phyloP scores from a whole-genome alignment of 1,284 basidiomycete genomes.

The Apiotrichum mycotoxinovorans region DNA sequence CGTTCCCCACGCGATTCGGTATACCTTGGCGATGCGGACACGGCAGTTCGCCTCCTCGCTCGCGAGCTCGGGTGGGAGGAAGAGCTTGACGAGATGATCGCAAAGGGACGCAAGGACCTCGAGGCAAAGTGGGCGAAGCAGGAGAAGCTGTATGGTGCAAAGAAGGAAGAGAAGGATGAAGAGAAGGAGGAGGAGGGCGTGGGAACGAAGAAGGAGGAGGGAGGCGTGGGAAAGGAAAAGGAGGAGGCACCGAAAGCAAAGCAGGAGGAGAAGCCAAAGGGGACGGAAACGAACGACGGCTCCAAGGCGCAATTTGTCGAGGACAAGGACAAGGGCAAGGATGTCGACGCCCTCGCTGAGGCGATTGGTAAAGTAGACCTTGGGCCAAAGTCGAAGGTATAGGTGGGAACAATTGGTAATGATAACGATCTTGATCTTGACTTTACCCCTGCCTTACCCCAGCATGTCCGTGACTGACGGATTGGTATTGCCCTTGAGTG shows the following conservation, averaged over 20 bases:
- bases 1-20: constrained; percentile 39
- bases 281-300: too few relatives aligned
- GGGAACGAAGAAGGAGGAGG: not conserved
- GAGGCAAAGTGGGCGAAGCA: constrained; percentile 29
- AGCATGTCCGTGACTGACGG: too few relatives aligned
- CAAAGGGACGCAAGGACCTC: constrained; percentile 27
- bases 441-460: too few relatives aligned
- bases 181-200: constrained; percentile 3
- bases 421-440: not conserved
- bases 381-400: not conserved
- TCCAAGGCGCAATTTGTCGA: not conserved
- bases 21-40: constrained; percentile 49
- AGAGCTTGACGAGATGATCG: constrained; percentile 38
- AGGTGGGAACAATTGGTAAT: not conserved
- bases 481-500: too few relatives aligned
- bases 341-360: constrained; percentile 8
- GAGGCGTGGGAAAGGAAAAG: constrained; percentile 7
- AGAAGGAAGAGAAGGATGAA: not conserved
- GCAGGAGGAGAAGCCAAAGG: not conserved
- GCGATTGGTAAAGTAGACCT: constrained; percentile 3
- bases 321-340: not conserved
- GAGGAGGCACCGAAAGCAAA: constrained; percentile 1
- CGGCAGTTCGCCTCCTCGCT: constrained; percentile 34
- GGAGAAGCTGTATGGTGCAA: constrained; percentile 5
- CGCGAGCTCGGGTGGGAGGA: constrained; percentile 45